Evolutionary conservation across 805 yeast species (phyloP).

Genomic region (Lipomyces orientalis): DNA sequence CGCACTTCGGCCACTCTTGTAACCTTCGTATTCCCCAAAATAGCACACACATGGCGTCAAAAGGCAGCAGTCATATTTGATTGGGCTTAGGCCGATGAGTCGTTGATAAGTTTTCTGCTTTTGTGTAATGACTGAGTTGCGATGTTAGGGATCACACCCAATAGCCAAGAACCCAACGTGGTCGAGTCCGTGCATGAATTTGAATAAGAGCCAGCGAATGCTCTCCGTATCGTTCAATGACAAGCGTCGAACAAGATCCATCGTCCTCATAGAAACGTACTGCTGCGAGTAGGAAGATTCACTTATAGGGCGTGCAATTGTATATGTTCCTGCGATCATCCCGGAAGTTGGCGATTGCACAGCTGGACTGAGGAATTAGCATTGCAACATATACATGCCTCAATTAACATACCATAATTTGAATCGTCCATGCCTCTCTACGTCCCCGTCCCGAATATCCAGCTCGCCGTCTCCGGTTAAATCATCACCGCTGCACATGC

Average conservation of each 20-base stretch:
- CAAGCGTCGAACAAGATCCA: slow-evolving; percentile 1
- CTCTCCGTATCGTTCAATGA: background rate
- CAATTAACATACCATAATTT: background rate
- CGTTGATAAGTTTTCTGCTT: background rate
- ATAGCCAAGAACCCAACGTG: background rate
- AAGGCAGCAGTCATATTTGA: slow-evolving; percentile 6
- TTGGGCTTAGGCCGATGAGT: slow-evolving; percentile 2
- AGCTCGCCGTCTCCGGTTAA: background rate
- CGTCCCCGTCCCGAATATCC: background rate
- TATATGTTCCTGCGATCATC: background rate
- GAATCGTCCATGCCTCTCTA: background rate
- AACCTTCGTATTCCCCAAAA: background rate
- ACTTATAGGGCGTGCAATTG: background rate
- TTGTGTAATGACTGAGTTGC: slow-evolving; percentile 3
- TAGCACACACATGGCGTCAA: slow-evolving; percentile 6
- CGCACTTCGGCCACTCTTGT: slow-evolving; percentile 4
- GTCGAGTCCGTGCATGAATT: background rate
- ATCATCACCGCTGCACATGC: background rate
- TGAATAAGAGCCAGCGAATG: slow-evolving; percentile 6
- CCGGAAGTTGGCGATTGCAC: slow-evolving; percentile 1
- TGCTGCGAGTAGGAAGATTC: slow-evolving; percentile 1
- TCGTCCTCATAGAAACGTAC: background rate
- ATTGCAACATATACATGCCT: too few relatives aligned
- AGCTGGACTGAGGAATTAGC: background rate
- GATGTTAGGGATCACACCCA: slow-evolving; percentile 3